phyloP scores from a whole-genome alignment of 257 asterid genomes.

The Scutellaria barbata region DNA sequence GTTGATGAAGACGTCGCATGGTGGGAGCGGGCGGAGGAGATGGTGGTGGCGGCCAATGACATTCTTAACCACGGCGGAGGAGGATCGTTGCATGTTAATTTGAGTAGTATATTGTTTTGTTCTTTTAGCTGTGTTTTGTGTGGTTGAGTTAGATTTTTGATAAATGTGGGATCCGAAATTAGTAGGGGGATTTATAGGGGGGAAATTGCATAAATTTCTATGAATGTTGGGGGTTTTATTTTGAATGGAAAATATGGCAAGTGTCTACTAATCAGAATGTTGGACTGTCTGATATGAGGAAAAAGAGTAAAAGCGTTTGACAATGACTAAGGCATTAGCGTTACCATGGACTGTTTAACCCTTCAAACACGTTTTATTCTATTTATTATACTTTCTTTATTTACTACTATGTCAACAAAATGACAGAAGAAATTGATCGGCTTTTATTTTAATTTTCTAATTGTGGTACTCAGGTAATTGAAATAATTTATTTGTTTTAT shows the following conservation, averaged over 20 bases:
- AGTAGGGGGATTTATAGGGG: slow-evolving; percentile 36
- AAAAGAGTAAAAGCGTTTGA: slow-evolving; percentile 60
- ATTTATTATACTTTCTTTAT: not conserved
- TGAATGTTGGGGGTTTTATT: slow-evolving; percentile 26
- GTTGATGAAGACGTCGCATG: slow-evolving; percentile 80
- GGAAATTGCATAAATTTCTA: not conserved
- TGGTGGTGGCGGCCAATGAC: slow-evolving; percentile 33
- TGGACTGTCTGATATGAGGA: slow-evolving; percentile 44
- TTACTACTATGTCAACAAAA: too few species aligned
- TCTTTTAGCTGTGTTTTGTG: not conserved
- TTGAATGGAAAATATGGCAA: slow-evolving; percentile 38
- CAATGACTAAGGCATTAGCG: slow-evolving; percentile 40
- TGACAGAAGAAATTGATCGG: too few species aligned
- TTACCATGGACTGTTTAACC: slow-evolving; percentile 39
- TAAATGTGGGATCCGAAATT: not conserved
- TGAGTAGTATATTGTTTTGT: not conserved
- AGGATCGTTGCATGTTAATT: slow-evolving; percentile 59
- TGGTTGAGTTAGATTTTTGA: not conserved
- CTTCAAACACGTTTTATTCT: slow-evolving; percentile 64
- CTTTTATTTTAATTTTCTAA: too few species aligned
- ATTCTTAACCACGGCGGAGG: slow-evolving; percentile 41
- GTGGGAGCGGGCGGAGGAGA: not conserved
- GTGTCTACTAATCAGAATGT: slow-evolving; percentile 49
- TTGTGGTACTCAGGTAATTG: too few species aligned
- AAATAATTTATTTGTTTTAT: too few species aligned